Conservation (phyloP, 1,284 basidiomycete genomes). For the Apiotrichum gracile region DNA sequence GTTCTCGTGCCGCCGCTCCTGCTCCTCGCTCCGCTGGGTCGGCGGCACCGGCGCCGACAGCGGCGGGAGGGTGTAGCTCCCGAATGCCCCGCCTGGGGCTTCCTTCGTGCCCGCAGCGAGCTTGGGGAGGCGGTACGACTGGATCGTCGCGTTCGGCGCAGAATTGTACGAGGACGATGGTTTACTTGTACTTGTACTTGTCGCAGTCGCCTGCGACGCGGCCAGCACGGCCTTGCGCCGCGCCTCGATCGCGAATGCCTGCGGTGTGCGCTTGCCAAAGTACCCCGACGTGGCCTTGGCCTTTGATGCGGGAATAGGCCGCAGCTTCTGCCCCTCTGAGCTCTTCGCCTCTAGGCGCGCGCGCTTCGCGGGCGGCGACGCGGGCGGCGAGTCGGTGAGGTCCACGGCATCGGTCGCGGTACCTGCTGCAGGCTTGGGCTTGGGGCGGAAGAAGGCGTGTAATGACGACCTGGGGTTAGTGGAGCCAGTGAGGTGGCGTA, state of each 20-base stretch:
- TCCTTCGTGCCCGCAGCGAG: background rate
- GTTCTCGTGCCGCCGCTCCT: constrained; percentile 28
- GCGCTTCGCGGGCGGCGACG: constrained; percentile 25
- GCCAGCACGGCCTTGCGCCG: background rate
- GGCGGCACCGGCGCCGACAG: background rate
- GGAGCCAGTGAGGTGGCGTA: no score
- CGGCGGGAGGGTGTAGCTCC: constrained; percentile 10
- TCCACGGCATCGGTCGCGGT: constrained; percentile 23
- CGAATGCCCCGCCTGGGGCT: constrained; percentile 25
- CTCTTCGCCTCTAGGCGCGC: background rate
- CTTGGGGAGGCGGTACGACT: constrained; percentile 20
- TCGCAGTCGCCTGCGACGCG: no score
- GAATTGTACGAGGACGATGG: background rate
- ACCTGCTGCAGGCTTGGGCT: constrained; percentile 19
- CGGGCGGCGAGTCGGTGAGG: constrained; percentile 28
- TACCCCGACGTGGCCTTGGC: background rate
- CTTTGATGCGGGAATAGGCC: background rate
- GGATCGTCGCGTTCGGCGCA: constrained; percentile 4
- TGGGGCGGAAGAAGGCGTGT: constrained; percentile 45
- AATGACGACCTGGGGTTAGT: constrained; percentile 30
- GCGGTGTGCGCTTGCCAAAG: constrained; percentile 1
- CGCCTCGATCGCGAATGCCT: background rate
- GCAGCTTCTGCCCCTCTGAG: background rate
- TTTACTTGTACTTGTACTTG: no score
- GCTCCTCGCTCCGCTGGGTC: constrained; percentile 23